A percentile compares a stretch with the other conserved stretches of the same genome.
Conservation (phyloP, 2,329 filamentous ascomycete genomes). For the Claviceps sp. region DNA sequence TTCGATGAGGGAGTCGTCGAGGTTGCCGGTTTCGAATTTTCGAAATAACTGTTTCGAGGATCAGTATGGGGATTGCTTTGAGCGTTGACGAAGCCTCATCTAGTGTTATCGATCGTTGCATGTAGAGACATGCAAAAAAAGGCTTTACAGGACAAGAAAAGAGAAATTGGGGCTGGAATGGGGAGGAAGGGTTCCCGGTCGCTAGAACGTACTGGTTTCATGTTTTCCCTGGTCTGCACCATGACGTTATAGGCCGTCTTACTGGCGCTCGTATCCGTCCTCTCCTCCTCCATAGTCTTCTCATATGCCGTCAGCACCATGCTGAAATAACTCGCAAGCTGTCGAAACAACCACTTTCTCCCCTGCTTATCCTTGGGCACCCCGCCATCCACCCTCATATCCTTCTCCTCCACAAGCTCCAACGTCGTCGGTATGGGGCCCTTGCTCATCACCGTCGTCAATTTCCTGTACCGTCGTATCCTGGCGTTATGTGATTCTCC, state of each 20-base stretch:
- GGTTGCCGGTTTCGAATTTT: conserved; percentile 68
- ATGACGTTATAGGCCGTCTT: conserved; percentile 74
- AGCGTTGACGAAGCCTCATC: background rate
- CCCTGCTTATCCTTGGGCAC: conserved; percentile 51
- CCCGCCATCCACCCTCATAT: conserved; percentile 68
- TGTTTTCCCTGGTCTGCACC: conserved; percentile 74
- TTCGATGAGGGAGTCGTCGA: conserved; percentile 66
- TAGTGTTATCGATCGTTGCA: background rate
- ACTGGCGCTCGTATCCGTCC: conserved; percentile 56
- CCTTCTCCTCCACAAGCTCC: conserved; percentile 63
- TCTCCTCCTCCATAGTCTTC: conserved; percentile 55
- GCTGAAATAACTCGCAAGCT: conserved; percentile 89
- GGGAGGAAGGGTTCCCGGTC: background rate
- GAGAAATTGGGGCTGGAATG: background rate
- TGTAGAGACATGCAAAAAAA: background rate
- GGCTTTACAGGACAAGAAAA: too few relatives aligned
- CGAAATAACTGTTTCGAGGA: conserved; percentile 51
- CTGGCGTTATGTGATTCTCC: conserved; percentile 63
- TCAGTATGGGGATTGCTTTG: background rate
- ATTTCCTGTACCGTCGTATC: conserved; percentile 55
- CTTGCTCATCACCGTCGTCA: conserved; percentile 48
- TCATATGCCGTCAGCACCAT: conserved; percentile 91
- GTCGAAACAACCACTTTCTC: conserved; percentile 63
- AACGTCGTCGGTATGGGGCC: conserved; percentile 83
- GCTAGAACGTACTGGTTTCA: conserved; percentile 49